phyloP scores from a whole-genome alignment of 352 stramenopile genomes.

The Globisporangium cylindrosporum region DNA sequence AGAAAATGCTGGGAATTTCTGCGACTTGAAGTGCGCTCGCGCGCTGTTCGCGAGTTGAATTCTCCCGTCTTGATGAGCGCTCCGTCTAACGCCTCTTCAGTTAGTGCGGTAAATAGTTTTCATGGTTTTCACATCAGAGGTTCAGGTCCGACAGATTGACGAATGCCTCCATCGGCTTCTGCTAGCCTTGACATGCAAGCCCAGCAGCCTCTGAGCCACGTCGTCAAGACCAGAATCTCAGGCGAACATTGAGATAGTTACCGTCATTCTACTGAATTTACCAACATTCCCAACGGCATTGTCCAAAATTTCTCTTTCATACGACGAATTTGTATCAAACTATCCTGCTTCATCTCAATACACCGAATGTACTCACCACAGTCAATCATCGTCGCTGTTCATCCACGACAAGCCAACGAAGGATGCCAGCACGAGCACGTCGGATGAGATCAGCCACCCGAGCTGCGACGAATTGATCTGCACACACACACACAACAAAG shows the following conservation, averaged over 20 bases:
- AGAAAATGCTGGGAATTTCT: not conserved
- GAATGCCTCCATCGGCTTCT: not conserved
- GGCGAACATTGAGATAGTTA: not conserved
- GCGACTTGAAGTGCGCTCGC: not conserved
- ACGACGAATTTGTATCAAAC: not conserved
- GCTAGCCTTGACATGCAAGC: no score
- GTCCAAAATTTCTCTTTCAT: not conserved
- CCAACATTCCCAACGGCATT: not conserved
- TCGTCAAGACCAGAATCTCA: no score
- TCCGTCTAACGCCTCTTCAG: not conserved
- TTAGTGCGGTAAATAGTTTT: not conserved
- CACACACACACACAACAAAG: not conserved
- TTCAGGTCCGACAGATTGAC: not conserved
- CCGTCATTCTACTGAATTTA: not conserved
- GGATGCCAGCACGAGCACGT: conserved; percentile 55
- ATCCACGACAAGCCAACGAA: conserved; percentile 55
- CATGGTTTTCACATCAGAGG: not conserved
- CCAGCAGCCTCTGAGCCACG: no score
- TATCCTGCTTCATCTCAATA: not conserved
- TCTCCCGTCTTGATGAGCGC: not conserved
- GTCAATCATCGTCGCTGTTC: conserved; percentile 24
- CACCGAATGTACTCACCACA: not conserved
- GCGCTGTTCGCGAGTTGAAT: not conserved
- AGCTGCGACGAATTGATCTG: conserved; percentile 63
- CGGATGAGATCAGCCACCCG: conserved; percentile 56